A percentile compares a stretch with the other conserved stretches of the same genome.
Evolutionary conservation across 2,329 filamentous ascomycete species (phyloP).

Genomic region (Bipolaris oryzae): DNA sequence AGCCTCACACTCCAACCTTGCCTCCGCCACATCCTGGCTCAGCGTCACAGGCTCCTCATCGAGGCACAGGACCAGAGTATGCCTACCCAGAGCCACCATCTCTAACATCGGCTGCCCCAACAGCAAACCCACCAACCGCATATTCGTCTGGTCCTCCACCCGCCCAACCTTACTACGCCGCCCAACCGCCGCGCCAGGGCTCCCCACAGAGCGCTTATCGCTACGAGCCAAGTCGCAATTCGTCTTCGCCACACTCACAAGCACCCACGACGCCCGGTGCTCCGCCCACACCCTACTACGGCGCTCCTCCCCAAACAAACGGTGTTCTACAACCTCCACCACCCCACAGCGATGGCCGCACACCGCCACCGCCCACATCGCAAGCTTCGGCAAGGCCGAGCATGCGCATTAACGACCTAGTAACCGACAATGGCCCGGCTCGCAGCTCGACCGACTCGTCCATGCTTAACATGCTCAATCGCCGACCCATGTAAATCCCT

Average conservation of each 20-base stretch:
- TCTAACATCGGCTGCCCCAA: constrained; percentile 54
- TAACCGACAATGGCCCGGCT: constrained; percentile 45
- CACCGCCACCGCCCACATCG: constrained; percentile 46
- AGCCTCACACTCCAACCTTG: constrained; percentile 58
- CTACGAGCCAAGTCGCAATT: constrained; percentile 50
- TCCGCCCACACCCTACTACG: constrained; percentile 41
- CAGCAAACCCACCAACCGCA: constrained; percentile 50
- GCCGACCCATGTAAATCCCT: constrained; percentile 43
- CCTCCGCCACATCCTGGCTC: constrained; percentile 56
- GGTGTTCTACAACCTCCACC: constrained; percentile 44
- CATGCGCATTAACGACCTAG: constrained; percentile 53
- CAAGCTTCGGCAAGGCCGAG: constrained; percentile 42
- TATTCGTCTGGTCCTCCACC: constrained; percentile 48
- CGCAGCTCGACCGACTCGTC: constrained; percentile 52
- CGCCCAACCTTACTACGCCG: constrained; percentile 50
- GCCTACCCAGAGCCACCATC: constrained; percentile 52
- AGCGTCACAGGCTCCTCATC: constrained; percentile 49
- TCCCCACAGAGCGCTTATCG: constrained; percentile 52
- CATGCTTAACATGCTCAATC: constrained; percentile 53
- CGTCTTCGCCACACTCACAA: constrained; percentile 52
- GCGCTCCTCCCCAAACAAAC: constrained; percentile 37
- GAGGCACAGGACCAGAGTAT: constrained; percentile 46
- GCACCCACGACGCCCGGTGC: constrained; percentile 46
- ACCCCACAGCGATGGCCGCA: constrained; percentile 48
- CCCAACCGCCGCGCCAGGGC: constrained; percentile 48